Conservation (phyloP, 2,329 filamentous ascomycete species). For the Fusarium austroafricanum region DNA sequence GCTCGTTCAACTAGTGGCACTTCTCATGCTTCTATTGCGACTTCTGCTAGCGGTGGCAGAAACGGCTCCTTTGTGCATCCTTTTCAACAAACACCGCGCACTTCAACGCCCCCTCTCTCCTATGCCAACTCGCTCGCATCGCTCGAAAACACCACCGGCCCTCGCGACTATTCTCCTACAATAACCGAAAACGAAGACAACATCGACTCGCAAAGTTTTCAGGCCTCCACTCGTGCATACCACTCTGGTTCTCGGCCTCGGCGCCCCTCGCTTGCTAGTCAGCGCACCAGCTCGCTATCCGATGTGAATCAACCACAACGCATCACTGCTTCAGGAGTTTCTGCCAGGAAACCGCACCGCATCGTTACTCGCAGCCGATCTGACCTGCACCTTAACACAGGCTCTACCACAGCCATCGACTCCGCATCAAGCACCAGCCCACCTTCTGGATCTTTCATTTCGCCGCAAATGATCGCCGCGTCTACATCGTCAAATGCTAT, state of each 20-base stretch:
- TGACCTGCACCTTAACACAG: conserved; percentile 57
- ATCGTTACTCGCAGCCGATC: conserved; percentile 57
- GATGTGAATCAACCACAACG: conserved; percentile 49
- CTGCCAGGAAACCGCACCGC: conserved; percentile 55
- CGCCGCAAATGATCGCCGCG: conserved; percentile 41
- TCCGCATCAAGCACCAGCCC: conserved; percentile 45
- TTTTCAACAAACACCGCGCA: conserved; percentile 72
- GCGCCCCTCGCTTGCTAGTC: conserved; percentile 49
- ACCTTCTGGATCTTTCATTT: conserved; percentile 44
- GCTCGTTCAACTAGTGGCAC: conserved; percentile 68
- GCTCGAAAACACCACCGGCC: conserved; percentile 55
- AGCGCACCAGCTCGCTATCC: conserved; percentile 51
- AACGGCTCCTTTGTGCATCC: conserved; percentile 69
- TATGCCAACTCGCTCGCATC: conserved; percentile 68
- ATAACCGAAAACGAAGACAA: conserved; percentile 66
- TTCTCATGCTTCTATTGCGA: conserved; percentile 67
- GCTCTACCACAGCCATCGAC: conserved; percentile 44
- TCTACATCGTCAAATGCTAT: conserved; percentile 52
- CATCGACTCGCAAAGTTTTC: conserved; percentile 42
- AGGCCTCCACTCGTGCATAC: conserved; percentile 36
- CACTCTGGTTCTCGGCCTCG: conserved; percentile 42
- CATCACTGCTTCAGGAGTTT: conserved; percentile 40
- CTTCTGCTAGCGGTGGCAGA: conserved; percentile 64
- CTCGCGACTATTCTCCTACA: conserved; percentile 66
- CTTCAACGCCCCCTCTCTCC: conserved; percentile 68